These are phyloP conservation scores for Aciculosporium take DNA, from an alignment of 2,329 filamentous ascomycete genomes.

Conservation along the genomic window DNA sequence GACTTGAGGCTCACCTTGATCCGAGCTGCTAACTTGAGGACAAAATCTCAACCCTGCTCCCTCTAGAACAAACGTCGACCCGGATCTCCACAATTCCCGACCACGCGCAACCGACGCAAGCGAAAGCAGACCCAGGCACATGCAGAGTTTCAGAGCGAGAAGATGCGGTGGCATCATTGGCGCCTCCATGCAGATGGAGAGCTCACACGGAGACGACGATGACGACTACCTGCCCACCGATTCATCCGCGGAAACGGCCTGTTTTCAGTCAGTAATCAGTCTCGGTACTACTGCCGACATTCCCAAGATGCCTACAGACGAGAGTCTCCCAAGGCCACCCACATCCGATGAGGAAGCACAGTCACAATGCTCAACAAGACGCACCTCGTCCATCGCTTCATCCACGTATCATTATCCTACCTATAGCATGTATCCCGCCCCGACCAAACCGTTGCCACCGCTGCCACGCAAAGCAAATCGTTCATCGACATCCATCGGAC, in stretches of 20 bases:
- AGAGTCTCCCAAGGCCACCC: neutral
- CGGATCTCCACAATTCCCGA: neutral
- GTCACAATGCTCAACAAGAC: constrained; percentile 1
- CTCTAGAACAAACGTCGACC: neutral
- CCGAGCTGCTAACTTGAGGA: no score
- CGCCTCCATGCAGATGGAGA: neutral
- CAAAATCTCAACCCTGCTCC: neutral
- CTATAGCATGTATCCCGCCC: constrained; percentile 6
- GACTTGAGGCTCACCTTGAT: no score
- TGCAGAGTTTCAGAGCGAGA: neutral
- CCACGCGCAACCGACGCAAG: neutral
- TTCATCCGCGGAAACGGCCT: neutral
- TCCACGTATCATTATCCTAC: constrained; percentile 2
- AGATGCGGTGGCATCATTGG: neutral
- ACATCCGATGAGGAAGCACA: neutral
- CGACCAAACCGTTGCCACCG: constrained; percentile 5
- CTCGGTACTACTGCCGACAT: neutral
- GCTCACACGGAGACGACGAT: neutral
- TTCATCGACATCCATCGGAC: constrained; percentile 3
- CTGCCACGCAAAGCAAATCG: constrained; percentile 3
- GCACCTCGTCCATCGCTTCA: constrained; percentile 2
- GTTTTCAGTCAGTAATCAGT: neutral
- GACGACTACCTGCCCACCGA: neutral
- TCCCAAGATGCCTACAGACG: neutral
- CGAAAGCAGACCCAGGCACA: neutral